Percentiles rank a stretch among this genome's conserved stretches.
phyloP scores from a whole-genome alignment of 805 yeast species.

The Lachancea meyersii region DNA sequence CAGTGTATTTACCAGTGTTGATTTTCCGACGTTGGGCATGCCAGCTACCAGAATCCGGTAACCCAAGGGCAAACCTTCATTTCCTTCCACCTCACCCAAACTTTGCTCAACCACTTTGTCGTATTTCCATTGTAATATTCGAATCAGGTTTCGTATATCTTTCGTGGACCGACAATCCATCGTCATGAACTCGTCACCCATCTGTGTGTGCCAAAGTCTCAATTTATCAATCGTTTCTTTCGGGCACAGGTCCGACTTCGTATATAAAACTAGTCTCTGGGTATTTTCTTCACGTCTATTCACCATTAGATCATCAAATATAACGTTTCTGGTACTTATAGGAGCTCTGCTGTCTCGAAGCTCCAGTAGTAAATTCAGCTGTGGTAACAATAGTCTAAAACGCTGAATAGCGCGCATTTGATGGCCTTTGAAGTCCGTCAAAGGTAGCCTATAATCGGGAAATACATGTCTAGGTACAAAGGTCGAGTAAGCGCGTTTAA shows the following conservation, averaged over 20 bases:
- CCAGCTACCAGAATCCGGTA: slow-evolving; percentile 73
- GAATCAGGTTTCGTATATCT: slow-evolving; percentile 48
- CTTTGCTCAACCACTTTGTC: slow-evolving; percentile 24
- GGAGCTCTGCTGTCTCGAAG: slow-evolving; percentile 90
- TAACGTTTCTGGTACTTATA: slow-evolving; percentile 67
- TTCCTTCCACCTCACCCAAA: slow-evolving; percentile 10
- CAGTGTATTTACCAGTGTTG: slow-evolving; percentile 73
- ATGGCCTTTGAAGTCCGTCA: slow-evolving; percentile 86
- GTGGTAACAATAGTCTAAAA: slow-evolving; percentile 66
- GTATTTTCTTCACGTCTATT: slow-evolving; percentile 37
- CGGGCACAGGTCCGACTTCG: slow-evolving; percentile 54
- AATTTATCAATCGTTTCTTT: slow-evolving; percentile 25
- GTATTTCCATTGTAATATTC: slow-evolving; percentile 42
- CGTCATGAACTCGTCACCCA: slow-evolving; percentile 41
- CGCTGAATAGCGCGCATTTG: slow-evolving; percentile 71
- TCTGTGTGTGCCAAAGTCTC: slow-evolving; percentile 42
- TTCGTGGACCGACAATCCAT: slow-evolving; percentile 50
- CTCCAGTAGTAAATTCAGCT: slow-evolving; percentile 75
- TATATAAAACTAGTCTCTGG: slow-evolving; percentile 48
- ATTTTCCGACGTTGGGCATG: slow-evolving; percentile 97
- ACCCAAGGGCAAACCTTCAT: slow-evolving; percentile 74
- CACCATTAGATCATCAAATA: slow-evolving; percentile 62
- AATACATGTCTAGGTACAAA: slow-evolving; percentile 69
- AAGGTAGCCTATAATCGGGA: slow-evolving; percentile 62
- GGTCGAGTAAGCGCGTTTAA: slow-evolving; percentile 10